Evolutionary conservation across 768 basidiomycete species (phyloP).

Genomic region (Lepiota subincarnata): DNA sequence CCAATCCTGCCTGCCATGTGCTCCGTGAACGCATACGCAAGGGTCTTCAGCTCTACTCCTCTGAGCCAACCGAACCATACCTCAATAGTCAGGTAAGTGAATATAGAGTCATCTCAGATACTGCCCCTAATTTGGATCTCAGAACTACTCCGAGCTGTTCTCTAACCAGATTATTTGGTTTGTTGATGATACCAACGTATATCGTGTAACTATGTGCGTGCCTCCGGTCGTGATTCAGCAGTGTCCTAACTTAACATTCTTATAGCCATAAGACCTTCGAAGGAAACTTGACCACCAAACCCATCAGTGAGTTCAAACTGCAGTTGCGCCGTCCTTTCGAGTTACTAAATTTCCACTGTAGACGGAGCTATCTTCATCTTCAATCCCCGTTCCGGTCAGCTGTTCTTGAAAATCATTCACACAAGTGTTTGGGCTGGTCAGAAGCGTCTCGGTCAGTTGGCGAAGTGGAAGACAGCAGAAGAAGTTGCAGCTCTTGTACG

Average conservation of each 20-base stretch:
- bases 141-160: conserved; percentile 93
- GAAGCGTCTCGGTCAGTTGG: conserved; percentile 98
- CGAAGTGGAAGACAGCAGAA: conserved; percentile 99
- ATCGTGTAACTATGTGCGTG: conserved; percentile 87
- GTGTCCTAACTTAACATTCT: conserved; percentile 11
- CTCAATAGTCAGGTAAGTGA: conserved; percentile 80
- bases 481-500: conserved; percentile 98
- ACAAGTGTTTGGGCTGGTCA: conserved; percentile 99
- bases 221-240: neutral
- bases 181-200: conserved; percentile 99
- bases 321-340: neutral
- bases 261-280: conserved; percentile 97
- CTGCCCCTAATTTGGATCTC: neutral
- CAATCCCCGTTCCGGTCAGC: conserved; percentile 96
- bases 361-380: conserved; percentile 98
- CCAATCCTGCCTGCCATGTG: conserved; percentile 96
- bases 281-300: conserved; percentile 99
- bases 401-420: conserved; percentile 99
- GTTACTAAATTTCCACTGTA: conserved; percentile 22
- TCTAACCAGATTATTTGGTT: conserved; percentile 99
- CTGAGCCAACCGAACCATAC: conserved; percentile 98
- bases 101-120: neutral
- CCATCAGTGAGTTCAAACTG: conserved; percentile 67
- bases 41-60: conserved; percentile 96
- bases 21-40: conserved; percentile 98